A percentile compares a stretch with the other conserved stretches of the same genome.
Evolutionary conservation across 129 eudicot genomes (phyloP).

Genomic region (Deinandra increscens): DNA sequence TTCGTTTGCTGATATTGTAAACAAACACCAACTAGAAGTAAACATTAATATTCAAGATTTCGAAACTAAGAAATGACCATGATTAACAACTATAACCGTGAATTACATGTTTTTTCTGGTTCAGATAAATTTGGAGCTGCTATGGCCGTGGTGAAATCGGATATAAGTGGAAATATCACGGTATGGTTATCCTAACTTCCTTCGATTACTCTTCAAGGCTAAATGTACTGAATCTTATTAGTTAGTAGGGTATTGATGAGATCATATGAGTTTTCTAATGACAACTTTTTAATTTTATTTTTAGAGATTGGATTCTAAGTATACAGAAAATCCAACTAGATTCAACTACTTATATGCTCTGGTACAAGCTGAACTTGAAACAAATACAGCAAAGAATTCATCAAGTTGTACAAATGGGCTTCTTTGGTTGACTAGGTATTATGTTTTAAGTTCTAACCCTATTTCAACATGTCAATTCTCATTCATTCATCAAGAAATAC

Average conservation of each 20-base stretch:
- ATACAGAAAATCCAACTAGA: slow-evolving; percentile 53
- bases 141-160: slow-evolving; percentile 87
- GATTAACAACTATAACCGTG: background rate
- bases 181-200: slow-evolving; percentile 35
- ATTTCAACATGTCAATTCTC: too few species aligned
- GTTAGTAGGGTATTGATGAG: too few species aligned
- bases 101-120: background rate
- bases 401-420: slow-evolving; percentile 95
- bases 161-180: slow-evolving; percentile 74
- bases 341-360: slow-evolving; percentile 64
- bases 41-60: too few species aligned
- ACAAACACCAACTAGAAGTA: too few species aligned
- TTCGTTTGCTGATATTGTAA: too few species aligned
- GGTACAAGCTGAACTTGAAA: slow-evolving; percentile 78
- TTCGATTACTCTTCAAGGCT: too few species aligned
- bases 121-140: slow-evolving; percentile 91
- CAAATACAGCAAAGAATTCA: slow-evolving; percentile 78
- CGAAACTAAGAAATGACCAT: background rate
- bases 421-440: slow-evolving; percentile 94
- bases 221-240: too few species aligned
- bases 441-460: background rate
- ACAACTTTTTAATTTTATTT: slow-evolving; percentile 3
- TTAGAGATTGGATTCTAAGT: slow-evolving; percentile 83
- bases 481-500: too few species aligned
- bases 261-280: too few species aligned